These are phyloP conservation scores for Colletotrichum endophyticum DNA, from an alignment of 2,329 filamentous ascomycete genomes.

Conservation along the genomic window DNA sequence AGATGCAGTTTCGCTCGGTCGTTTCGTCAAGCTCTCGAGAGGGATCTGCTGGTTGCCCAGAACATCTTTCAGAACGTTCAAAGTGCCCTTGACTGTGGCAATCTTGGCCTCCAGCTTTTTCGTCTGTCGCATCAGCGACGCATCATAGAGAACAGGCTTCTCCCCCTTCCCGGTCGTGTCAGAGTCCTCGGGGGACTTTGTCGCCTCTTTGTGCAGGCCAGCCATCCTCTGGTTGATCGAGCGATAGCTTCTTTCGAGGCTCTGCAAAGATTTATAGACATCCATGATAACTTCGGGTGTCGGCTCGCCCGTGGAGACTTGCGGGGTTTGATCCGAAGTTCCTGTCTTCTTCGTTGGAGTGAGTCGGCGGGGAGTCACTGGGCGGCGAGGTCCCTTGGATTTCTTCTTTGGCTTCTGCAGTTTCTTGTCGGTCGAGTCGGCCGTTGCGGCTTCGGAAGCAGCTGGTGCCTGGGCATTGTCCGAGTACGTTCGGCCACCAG, in stretches of 20 bases:
- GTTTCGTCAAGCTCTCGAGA: conserved; percentile 13
- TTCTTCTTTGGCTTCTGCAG: conserved; percentile 15
- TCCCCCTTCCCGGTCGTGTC: background rate
- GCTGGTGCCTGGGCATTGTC: background rate
- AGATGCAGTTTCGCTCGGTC: background rate
- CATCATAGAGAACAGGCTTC: background rate
- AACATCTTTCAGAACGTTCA: conserved; percentile 41
- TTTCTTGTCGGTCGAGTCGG: background rate
- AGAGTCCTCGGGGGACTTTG: background rate
- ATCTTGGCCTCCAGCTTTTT: conserved; percentile 17
- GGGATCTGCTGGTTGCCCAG: conserved; percentile 31
- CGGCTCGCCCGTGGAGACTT: background rate
- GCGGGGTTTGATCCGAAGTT: background rate
- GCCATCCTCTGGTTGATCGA: conserved; percentile 3
- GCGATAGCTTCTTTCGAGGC: conserved; percentile 4
- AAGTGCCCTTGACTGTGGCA: conserved; percentile 38
- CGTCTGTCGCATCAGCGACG: background rate
- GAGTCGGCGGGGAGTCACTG: background rate
- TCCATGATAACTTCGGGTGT: conserved; percentile 2
- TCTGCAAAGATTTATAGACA: conserved; percentile 1
- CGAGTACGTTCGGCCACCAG: background rate
- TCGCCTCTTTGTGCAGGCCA: background rate
- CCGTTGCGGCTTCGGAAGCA: background rate
- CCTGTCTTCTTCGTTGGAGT: background rate
- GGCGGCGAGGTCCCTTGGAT: background rate